Base-by-base conservation (phyloP, 2,329 filamentous ascomycete species). In the Coleophoma crateriformis region DNA sequence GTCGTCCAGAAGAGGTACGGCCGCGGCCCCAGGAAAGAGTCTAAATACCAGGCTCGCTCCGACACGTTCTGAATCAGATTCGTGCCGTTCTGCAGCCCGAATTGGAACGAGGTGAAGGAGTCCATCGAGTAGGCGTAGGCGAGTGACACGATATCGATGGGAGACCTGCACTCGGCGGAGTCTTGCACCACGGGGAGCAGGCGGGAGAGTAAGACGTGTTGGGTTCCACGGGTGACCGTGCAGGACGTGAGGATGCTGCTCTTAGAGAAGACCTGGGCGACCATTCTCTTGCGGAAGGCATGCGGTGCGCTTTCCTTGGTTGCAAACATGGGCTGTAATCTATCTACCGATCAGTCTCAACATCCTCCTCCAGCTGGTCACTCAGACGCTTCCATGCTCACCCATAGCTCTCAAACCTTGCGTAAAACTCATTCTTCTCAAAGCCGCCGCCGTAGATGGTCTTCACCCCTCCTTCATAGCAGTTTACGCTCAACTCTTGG, bases 191-290 rank as follows among this genome's bases (percentile, higher is more conserved):
- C 56, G 2, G 85, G 84, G 1, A 88, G 64, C 7, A 90, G 68
- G 3, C 83, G 75, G 1, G 73, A 68, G 43, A 77, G 74, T 5
- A 90, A 58, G 27, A 90, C 74, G 0, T 64, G 64, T 4, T 71
- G 66, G 2, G 79, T 75, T 55, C 87, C 81, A 0, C 71, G 69
- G 0, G 71, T 69, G 22, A 87, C 68, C 3, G 82, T 71, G 1
- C 72, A 65, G 0, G 84, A 88, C 1, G 73, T 68, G 47, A 82
- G 78, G 45, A 94, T 68, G 43, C 75, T 81, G 0, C 86, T 87
- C 60, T 92, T 94, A 54, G 86, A 88, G 68, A 91, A 94, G 45
- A 90, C 77, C 58, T 89, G 84, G 47, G 85, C 84, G 37, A 94
- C 64, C 78, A 90, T 86, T 27, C 86, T 79, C 65, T 91, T 92